Percentiles rank a stretch among this genome's conserved stretches.
Evolutionary conservation across 129 eudicot genomes (phyloP).

Genomic region (Rutidosis leptorrhynchoides): DNA sequence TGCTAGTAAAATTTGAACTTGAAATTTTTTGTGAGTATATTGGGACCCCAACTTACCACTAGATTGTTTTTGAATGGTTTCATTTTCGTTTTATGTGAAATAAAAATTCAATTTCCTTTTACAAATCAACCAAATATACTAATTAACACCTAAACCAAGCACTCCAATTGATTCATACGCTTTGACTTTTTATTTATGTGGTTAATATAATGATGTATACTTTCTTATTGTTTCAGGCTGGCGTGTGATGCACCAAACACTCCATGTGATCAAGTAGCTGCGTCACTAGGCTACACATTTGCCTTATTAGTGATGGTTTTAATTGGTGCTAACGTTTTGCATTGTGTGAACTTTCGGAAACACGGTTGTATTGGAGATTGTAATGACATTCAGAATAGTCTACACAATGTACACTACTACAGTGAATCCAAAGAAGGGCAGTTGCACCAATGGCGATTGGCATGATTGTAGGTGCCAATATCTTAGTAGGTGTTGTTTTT

Average conservation of each 20-base stretch:
- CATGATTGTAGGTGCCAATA: slow-evolving; percentile 73
- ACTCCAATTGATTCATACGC: no score
- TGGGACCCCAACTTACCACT: no score
- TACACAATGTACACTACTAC: slow-evolving; percentile 72
- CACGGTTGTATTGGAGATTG: slow-evolving; percentile 62
- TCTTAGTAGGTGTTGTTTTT: slow-evolving; percentile 71
- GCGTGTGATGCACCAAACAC: slow-evolving; percentile 42
- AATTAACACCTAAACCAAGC: no score
- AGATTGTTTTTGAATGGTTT: no score
- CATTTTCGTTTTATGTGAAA: no score
- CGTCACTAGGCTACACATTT: slow-evolving; percentile 62
- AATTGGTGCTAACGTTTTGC: slow-evolving; percentile 53
- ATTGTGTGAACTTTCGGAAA: no score
- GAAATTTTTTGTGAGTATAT: no score
- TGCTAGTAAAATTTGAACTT: no score
- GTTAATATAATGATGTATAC: no score
- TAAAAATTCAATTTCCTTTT: no score
- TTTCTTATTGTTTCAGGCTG: slow-evolving; percentile 37
- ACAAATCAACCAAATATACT: no score
- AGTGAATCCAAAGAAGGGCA: slow-evolving; percentile 71
- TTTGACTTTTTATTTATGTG: no score
- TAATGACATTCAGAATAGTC: slow-evolving; percentile 72
- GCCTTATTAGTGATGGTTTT: slow-evolving; percentile 64
- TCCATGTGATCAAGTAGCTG: slow-evolving; percentile 54
- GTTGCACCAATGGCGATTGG: slow-evolving; percentile 77